Evolutionary conservation across 1,284 basidiomycete genomes (phyloP), one percentile per base, ranked within the genome.

Genomic region (Serendipita sp.): DNA sequence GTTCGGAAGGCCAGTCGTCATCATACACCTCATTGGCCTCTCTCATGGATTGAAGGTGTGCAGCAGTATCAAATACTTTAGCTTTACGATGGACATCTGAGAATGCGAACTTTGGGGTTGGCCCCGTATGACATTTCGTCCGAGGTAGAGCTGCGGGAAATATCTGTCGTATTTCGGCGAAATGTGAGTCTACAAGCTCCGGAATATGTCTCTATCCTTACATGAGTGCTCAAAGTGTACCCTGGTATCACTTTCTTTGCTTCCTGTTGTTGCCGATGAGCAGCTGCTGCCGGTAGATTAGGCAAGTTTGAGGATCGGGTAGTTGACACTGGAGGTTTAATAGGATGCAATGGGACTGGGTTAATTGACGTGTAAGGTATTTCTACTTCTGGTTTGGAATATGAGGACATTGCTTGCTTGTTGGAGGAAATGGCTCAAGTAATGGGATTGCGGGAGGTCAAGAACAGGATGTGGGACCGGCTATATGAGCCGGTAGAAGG

Each of bases 141-240:
- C 53, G 17, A 4, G 53, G 53, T n/a, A n/a, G 15, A n/a, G 53
- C 53, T 8, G 53, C 53, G 6, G 22, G 53, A 32, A 58, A 22
- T 32, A 58, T 34, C 53, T 58, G 30, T 26, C 17, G 38, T 38
- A 6, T 38, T 22, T 22, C 12, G 12, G n/a, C 2, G 42, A 44
- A 17, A 44, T 17, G 45, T 49, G 8, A 49, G 45, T 49, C 8
- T 8, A 49, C 45, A 32, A 30, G 53, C 53, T 58, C 17, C 26
- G 32, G 30, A 22, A 34, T 58, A 58, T 38, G 38, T 13, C 12
- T 13, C 12, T 38, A 6, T 13, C 6, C 53, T n/a, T 26, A 58
- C 53, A n/a, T 58, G 53, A 6, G 53, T 58, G 30, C 53, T 58
- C 22, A 58, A 32, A 26, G 29, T 58, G n/a, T 58, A 58, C 10